These are phyloP conservation scores for Pyrenula aspistea DNA, from an alignment of 495 filamentous ascomycete genomes.

Conservation along the genomic window DNA sequence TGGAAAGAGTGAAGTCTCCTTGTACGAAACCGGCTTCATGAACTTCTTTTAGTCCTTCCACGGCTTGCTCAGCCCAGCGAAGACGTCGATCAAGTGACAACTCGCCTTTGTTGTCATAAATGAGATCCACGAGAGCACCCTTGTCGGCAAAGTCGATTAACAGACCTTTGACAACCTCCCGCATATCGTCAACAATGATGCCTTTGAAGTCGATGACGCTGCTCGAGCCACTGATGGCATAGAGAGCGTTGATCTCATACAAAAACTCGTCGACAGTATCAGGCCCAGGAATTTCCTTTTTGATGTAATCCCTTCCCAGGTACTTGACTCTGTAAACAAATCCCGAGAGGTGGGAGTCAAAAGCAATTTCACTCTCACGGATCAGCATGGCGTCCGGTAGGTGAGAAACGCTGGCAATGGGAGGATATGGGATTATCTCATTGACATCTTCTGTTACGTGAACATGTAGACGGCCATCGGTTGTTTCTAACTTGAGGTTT, in stretches of 20 bases:
- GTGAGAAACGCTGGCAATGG: constrained; percentile 62
- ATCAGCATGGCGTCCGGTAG: constrained; percentile 50
- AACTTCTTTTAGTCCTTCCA: constrained; percentile 80
- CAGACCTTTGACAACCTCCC: constrained; percentile 71
- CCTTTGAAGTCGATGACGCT: constrained; percentile 84
- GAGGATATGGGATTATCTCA: constrained; percentile 85
- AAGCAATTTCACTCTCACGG: constrained; percentile 62
- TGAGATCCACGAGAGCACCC: constrained; percentile 80
- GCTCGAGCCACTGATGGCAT: constrained; percentile 55
- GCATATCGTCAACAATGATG: constrained; percentile 72
- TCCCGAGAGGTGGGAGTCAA: constrained; percentile 86
- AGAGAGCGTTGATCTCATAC: constrained; percentile 93
- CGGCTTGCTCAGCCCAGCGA: constrained; percentile 87
- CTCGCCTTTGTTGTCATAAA: constrained; percentile 57
- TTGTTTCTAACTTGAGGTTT: constrained; percentile 88
- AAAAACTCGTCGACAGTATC: constrained; percentile 95
- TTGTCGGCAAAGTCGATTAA: constrained; percentile 82
- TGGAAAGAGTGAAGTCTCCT: constrained; percentile 92
- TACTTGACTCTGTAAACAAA: constrained; percentile 92
- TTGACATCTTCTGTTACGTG: constrained; percentile 98
- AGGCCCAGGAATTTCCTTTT: constrained; percentile 96
- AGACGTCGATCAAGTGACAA: constrained; percentile 69
- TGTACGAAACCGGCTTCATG: constrained; percentile 96
- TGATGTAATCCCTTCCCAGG: constrained; percentile 62
- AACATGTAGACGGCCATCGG: constrained; percentile 80